phyloP scores from a whole-genome alignment of 2,329 filamentous ascomycete species.

The Westerdykella aurantiaca region DNA sequence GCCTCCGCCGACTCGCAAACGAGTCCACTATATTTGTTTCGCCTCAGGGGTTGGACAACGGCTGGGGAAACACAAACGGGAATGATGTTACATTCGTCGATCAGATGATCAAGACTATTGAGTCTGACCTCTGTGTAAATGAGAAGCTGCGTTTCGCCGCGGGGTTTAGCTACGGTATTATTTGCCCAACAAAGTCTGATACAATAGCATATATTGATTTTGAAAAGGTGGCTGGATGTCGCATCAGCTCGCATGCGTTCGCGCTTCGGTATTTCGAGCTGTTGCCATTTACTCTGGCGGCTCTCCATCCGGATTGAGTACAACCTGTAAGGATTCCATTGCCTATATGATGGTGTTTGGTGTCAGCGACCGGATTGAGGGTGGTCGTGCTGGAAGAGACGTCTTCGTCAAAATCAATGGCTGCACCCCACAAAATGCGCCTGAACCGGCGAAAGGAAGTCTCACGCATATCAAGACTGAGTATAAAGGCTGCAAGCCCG shows the following conservation, averaged over 20 bases:
- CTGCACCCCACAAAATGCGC: slow-evolving; percentile 22
- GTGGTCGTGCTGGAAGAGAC: slow-evolving; percentile 35
- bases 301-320: slow-evolving; percentile 16
- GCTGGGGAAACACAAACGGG: slow-evolving; percentile 42
- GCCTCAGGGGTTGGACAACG: slow-evolving; percentile 39
- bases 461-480: slow-evolving; percentile 12
- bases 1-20: slow-evolving; percentile 33
- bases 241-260: slow-evolving; percentile 40
- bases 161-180: slow-evolving; percentile 41
- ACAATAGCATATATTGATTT: no score
- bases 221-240: slow-evolving; percentile 35
- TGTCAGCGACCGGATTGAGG: slow-evolving; percentile 31
- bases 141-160: slow-evolving; percentile 40
- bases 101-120: slow-evolving; percentile 35
- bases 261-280: slow-evolving; percentile 37
- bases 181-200: no score
- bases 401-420: slow-evolving; percentile 37
- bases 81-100: slow-evolving; percentile 42
- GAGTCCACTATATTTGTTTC: slow-evolving; percentile 42
- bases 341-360: slow-evolving; percentile 41
- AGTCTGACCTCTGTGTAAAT: slow-evolving; percentile 41
- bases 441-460: slow-evolving; percentile 11
- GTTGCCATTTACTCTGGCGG: slow-evolving; percentile 28
- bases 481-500: slow-evolving; percentile 24
- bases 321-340: slow-evolving; percentile 36